A percentile compares a stretch with the other conserved stretches of the same genome.
Evolutionary conservation across 2,329 filamentous ascomycete species (phyloP).

Genomic region (Clarireedia paspali): DNA sequence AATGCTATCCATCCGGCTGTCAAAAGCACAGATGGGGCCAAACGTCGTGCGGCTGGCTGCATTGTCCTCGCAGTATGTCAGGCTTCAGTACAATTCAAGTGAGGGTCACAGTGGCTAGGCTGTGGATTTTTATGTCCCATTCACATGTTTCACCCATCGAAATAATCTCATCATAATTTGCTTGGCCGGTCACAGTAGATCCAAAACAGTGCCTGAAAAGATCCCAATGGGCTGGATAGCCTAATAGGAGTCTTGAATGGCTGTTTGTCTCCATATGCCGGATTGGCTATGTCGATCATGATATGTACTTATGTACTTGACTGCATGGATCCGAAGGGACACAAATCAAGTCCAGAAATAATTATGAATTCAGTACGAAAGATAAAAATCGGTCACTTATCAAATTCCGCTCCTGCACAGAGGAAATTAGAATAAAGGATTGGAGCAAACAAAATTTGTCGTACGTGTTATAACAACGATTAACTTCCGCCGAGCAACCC

Average conservation of each 20-base stretch:
- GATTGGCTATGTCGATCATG: no score
- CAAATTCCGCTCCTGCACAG: background rate
- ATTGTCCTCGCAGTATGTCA: conserved; percentile 1
- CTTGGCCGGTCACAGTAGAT: background rate
- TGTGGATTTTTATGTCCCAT: no score
- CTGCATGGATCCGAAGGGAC: no score
- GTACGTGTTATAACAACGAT: conserved; percentile 19
- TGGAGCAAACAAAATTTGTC: conserved; percentile 16
- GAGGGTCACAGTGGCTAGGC: no score
- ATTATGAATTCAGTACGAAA: no score
- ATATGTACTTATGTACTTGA: no score
- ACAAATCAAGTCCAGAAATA: no score
- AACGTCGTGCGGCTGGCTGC: conserved; percentile 13
- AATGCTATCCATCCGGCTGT: conserved; percentile 10
- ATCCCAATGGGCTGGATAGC: no score
- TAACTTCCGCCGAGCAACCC: conserved; percentile 14
- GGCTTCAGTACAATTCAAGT: no score
- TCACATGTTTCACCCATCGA: no score
- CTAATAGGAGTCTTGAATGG: background rate
- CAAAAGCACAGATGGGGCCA: conserved; percentile 12
- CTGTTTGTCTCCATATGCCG: no score
- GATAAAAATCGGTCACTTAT: conserved; percentile 1
- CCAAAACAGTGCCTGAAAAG: no score
- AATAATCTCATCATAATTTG: background rate
- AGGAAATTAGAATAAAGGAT: background rate